Percentiles rank a stretch among this genome's conserved stretches.
Conservation (phyloP, 495 filamentous ascomycete genomes). For the Penicillium herquei region DNA sequence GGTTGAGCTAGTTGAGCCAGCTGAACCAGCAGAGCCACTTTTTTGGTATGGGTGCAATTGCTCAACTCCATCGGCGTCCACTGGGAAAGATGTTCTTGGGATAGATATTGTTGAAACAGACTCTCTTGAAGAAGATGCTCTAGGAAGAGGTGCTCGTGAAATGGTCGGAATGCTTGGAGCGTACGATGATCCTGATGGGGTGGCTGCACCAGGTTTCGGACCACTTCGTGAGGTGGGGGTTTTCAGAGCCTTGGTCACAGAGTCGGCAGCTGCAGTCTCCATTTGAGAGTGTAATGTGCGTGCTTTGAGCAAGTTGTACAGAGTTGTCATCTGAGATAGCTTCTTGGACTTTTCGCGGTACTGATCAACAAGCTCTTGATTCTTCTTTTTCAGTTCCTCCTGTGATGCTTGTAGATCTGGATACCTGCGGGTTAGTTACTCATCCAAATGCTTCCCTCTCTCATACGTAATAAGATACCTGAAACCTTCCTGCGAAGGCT, state of each 20-base stretch:
- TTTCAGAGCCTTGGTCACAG: constrained; percentile 58
- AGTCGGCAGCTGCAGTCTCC: constrained; percentile 66
- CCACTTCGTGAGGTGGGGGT: constrained; percentile 22
- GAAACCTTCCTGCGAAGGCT: constrained; percentile 62
- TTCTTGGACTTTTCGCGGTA: constrained; percentile 73
- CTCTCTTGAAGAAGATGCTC: constrained; percentile 17
- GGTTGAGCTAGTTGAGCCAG: constrained; percentile 31
- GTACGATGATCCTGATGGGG: constrained; percentile 5
- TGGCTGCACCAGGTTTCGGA: not conserved
- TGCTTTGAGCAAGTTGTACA: constrained; percentile 81
- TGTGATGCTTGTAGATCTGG: constrained; percentile 65
- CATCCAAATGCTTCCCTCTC: not conserved
- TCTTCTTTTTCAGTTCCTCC: constrained; percentile 68
- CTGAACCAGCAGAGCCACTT: constrained; percentile 51
- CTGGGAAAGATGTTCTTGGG: constrained; percentile 30
- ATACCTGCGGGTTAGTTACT: not conserved
- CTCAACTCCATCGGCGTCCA: constrained; percentile 39
- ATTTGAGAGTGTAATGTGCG: constrained; percentile 67
- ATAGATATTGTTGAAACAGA: constrained; percentile 6
- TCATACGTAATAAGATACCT: constrained; percentile 33
- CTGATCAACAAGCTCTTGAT: constrained; percentile 68
- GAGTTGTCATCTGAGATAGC: constrained; percentile 73
- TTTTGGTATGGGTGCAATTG: constrained; percentile 45
- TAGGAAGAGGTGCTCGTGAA: constrained; percentile 15
- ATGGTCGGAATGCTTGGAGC: not conserved